Conservation (phyloP, 2,329 filamentous ascomycete species). For the Trichoderma citrinoviride region DNA sequence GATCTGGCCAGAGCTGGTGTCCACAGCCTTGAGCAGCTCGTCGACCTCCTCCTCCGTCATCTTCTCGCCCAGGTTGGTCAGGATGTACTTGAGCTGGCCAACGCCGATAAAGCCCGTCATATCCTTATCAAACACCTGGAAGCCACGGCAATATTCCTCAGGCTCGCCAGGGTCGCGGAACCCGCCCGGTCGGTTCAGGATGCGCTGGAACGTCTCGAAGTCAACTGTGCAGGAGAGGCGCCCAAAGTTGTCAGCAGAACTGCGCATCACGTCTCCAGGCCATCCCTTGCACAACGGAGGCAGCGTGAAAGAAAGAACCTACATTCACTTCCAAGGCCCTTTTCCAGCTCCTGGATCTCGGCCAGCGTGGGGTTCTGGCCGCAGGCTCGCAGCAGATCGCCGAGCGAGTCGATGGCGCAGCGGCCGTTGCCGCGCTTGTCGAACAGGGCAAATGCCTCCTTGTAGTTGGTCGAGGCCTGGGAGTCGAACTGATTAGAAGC, state of each 20-base stretch:
- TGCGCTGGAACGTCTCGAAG: constrained; percentile 94
- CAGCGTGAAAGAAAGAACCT: constrained; percentile 43
- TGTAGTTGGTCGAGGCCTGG: constrained; percentile 93
- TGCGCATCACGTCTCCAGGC: neutral
- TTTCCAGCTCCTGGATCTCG: constrained; percentile 91
- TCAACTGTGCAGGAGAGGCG: constrained; percentile 62
- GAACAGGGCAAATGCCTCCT: constrained; percentile 99
- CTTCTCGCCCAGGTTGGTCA: constrained; percentile 98
- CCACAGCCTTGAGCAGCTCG: constrained; percentile 96
- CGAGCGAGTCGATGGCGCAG: constrained; percentile 79
- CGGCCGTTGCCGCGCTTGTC: constrained; percentile 98
- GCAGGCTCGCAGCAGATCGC: constrained; percentile 92
- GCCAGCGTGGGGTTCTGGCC: constrained; percentile 95
- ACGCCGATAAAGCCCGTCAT: constrained; percentile 97
- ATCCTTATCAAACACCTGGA: constrained; percentile 99
- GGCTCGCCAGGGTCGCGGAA: constrained; percentile 98
- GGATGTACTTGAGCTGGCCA: constrained; percentile 94
- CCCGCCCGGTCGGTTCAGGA: constrained; percentile 94
- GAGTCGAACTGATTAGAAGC: constrained; percentile 52
- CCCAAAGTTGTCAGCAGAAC: constrained; percentile 22
- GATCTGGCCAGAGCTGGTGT: constrained; percentile 93
- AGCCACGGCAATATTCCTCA: constrained; percentile 96
- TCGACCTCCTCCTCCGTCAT: constrained; percentile 99
- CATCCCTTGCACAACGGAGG: neutral
- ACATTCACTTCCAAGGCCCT: constrained; percentile 88